Evolutionary conservation across 495 filamentous ascomycete species (phyloP), one percentile per base, ranked within the genome.

Genomic region (Aspergillus nanangensis): DNA sequence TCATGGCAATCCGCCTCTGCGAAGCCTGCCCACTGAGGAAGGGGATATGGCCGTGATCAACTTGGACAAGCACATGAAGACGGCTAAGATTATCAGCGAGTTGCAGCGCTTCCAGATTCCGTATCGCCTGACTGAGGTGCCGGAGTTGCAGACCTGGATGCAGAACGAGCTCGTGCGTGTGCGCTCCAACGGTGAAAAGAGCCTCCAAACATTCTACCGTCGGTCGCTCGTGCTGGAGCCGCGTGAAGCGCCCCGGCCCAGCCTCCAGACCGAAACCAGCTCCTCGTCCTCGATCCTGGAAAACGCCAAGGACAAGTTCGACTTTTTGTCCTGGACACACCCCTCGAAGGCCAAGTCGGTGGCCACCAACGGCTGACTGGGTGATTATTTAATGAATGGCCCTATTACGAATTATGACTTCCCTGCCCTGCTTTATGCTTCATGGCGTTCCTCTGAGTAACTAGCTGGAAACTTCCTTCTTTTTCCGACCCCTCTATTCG

Each of bases 101-200:
- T 77, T 97, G 9, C 93, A 97, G 63, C 83, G 93, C 20, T 99
- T 99, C 76, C 94, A 99, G 61, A 87, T 96, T 37, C 93, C 94
- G 1, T 96, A 99, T 57, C 82, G 84, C 14, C 76, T 99, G 13
- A 74, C 77, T 3, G 88, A 95, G 55, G 71, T 97, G 11, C 80
- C 88, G 0, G 94, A 97, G 53, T 75, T 99, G 56, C 92, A 97
- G 64, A 83, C 91, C 32, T 97, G 91, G 93, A 83, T 99, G 63
- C 80, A 92, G 52, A 76, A 80, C 11, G 84, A 97, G 64, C 78
- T 97, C 51, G 73, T 86, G 3, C 82, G 88, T 14, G 87, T 96
- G 15, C 86, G 87, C 7, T 83, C 83, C 19, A 81, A 78, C 23
- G 88, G 93, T 49, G 81, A 90, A 55, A 78, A 79, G 50, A 90